Base-by-base conservation (phyloP, 257 asterid genomes). In the Striga asiatica region DNA sequence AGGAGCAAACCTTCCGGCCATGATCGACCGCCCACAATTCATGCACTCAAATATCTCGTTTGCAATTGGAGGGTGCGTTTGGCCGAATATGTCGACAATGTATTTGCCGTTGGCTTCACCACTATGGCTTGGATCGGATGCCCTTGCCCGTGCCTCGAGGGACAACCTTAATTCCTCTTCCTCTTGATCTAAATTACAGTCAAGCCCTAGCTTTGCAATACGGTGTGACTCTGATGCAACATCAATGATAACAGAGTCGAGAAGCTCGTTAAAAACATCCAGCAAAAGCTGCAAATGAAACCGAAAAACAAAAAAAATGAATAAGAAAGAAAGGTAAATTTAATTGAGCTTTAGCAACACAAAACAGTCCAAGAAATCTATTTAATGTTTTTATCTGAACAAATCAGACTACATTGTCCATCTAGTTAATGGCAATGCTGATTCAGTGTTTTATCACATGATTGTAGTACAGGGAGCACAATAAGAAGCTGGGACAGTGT, bases 141-240 rank as follows among this genome's bases (percentile, higher is more conserved):
- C 76, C 72, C 78, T 77, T 14, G 85, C 94, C 42, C 85, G 74
- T 47, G 99, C 99, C 69, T 88, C 81, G 0, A 78, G 81, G 25
- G 97, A 92, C 72, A 84, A 63, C 70, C 86, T 80, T 66, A 84
- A 56, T 64, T 92, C 97, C 76, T 88, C 99, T 66, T 92, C 95
- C 66, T 72, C 82, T 50, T 74, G 83, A 16, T 88, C 99, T 18
- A 92, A 66, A 64, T 85, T 76, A 28, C 77, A 81, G 60, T 92
- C 98, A 48, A 92, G 97, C 12, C 97, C 98, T 50, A 92, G 77
- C 72, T 74, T 81, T 3, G 89, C 84, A 24, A 84, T 74, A 6
- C 97, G 87, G 72, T 92, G 99, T 12, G 91, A 84, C 69, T 92
- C 99, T 3, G 99, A 92, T 50, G 99, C 99, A 56, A 84, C 84